Evolutionary conservation across 2,329 filamentous ascomycete species (phyloP), one percentile per base, ranked within the genome.

Genomic region (Aspergillus chevalieri): DNA sequence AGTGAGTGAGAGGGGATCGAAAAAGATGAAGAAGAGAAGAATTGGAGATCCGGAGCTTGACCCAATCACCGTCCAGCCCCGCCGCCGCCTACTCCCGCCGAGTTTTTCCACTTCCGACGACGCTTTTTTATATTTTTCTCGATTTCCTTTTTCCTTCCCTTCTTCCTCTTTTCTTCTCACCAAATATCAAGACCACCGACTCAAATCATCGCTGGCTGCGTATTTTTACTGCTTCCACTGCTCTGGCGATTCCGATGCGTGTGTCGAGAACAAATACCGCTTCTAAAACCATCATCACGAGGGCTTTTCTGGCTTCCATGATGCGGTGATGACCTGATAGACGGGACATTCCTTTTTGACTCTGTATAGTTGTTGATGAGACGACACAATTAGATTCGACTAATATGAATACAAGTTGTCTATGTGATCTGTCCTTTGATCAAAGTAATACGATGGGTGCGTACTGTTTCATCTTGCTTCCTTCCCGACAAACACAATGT

Each of bases 271-370:
- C 64, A 75, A 64, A 71, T 68, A 71, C 79, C 84, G 80, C 80
- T 82, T 85, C 76, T 85, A 89, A 89, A 89, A 89, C 85, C 85
- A 85, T 88, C 79, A 80, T 83, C 80, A 83, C 81, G 85, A 89
- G 69, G 69, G 67, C 68, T 71, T 54, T 55, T 56, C 46, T 26
- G 44, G 60, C 65, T 64, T 69, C 65, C 68, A 72, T 68, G 67
- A 74, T 66, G 60, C 68, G 70, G 59, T 73, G 70, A 73, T 73
- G 70, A 73, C 70, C 70, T 73, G 66, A 65, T 54, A 69, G 69
- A 65, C 64, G 70, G 64, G 65, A 73, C 70, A 73, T 54, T 52
- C 49, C 47, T 48, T 57, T 51, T 26, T 46, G 41, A 36, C 34
- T 36, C 26, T 30, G 10, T 30, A 12, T 30, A 30, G 12, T 12